Percentiles rank a stretch among this genome's conserved stretches.
Evolutionary conservation across 2,329 filamentous ascomycete genomes (phyloP).

Genomic region (Cytospora chrysosperma): DNA sequence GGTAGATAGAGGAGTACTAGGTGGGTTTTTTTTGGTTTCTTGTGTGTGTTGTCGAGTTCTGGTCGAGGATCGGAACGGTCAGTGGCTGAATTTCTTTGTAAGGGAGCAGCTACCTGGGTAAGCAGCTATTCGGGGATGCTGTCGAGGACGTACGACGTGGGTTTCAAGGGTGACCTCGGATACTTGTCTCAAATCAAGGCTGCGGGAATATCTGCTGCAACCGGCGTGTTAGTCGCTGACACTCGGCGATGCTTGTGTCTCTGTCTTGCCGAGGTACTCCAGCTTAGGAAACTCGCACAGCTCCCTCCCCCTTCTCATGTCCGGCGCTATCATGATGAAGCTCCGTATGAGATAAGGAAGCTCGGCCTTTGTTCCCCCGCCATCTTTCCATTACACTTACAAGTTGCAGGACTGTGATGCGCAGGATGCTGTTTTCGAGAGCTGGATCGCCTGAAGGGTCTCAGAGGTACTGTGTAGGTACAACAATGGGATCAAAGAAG

Average conservation of each 20-base stretch:
- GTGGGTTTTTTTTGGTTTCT: too few relatives aligned
- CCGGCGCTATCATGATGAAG: slow-evolving; percentile 10
- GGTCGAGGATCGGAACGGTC: not conserved
- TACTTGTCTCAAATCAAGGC: not conserved
- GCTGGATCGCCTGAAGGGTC: not conserved
- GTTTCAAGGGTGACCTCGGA: not conserved
- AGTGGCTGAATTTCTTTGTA: not conserved
- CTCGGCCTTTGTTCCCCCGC: not conserved
- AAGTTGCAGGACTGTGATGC: not conserved
- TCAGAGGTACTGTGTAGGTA: too few relatives aligned
- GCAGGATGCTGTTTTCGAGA: not conserved
- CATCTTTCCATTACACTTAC: too few relatives aligned
- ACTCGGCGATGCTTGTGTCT: slow-evolving; percentile 19
- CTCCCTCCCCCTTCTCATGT: slow-evolving; percentile 3
- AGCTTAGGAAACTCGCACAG: slow-evolving; percentile 12
- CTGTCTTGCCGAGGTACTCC: slow-evolving; percentile 12
- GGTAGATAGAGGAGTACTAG: slow-evolving; percentile 28
- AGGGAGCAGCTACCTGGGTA: not conserved
- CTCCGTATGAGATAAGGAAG: not conserved
- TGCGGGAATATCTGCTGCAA: slow-evolving; percentile 3
- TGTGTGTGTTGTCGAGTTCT: not conserved
- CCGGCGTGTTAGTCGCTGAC: slow-evolving; percentile 19
- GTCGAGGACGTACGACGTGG: not conserved
- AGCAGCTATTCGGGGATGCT: not conserved
- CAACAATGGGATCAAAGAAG: not conserved